Conservation (phyloP, 352 stramenopile genomes). For the Phytophthora hybrid region DNA sequence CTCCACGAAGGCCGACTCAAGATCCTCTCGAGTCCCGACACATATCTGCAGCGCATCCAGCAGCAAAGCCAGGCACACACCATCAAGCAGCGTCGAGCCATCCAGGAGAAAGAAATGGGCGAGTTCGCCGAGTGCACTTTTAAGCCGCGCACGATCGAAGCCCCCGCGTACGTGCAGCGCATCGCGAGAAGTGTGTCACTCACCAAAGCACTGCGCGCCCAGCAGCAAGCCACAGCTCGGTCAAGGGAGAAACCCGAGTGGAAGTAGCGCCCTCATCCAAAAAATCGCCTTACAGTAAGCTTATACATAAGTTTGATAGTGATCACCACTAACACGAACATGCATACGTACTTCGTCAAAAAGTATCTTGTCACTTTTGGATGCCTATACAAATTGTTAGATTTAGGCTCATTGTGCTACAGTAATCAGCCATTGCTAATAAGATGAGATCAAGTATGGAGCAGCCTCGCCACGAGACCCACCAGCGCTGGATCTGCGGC, state of each 20-base stretch:
- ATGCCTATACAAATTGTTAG: no score
- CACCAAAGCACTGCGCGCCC: slow-evolving; percentile 70
- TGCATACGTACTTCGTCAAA: background rate
- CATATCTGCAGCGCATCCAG: slow-evolving; percentile 84
- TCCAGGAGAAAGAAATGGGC: slow-evolving; percentile 84
- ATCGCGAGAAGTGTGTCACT: slow-evolving; percentile 83
- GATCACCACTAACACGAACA: background rate
- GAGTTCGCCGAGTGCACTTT: slow-evolving; percentile 90
- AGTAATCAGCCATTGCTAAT: background rate
- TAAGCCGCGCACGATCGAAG: slow-evolving; percentile 85
- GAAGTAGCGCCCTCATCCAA: slow-evolving; percentile 46
- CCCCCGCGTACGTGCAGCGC: slow-evolving; percentile 82
- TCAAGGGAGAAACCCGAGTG: slow-evolving; percentile 68
- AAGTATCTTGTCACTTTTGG: background rate
- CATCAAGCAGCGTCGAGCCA: slow-evolving; percentile 75
- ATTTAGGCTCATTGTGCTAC: background rate
- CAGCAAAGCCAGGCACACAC: slow-evolving; percentile 78
- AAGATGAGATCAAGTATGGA: slow-evolving; percentile 22
- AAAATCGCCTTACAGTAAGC: no score
- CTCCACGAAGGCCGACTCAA: slow-evolving; percentile 79
- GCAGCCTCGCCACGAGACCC: slow-evolving; percentile 33
- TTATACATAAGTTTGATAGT: no score
- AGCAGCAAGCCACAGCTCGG: slow-evolving; percentile 54
- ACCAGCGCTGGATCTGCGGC: slow-evolving; percentile 45
- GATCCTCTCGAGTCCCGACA: slow-evolving; percentile 81